A percentile compares a stretch with the other conserved stretches of the same genome.
Conservation (phyloP, 345 rosid genomes). For the Euphorbia peplus region DNA sequence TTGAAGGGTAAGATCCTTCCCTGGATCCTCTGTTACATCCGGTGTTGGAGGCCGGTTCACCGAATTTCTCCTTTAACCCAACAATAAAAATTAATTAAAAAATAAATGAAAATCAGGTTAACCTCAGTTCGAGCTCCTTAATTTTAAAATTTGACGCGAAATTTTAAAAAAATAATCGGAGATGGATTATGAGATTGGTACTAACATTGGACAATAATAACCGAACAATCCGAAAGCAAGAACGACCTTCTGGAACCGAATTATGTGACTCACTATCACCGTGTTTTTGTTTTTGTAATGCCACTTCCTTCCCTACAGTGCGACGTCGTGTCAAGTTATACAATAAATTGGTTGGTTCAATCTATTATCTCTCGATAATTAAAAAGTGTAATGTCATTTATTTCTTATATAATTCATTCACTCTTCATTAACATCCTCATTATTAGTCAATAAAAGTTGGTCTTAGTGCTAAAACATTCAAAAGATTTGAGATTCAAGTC, state of each 20-base stretch:
- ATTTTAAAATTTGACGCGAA: neutral
- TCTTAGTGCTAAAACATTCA: too few species aligned
- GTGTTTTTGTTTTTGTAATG: neutral
- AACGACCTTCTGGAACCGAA: neutral
- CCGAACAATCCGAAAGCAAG: neutral
- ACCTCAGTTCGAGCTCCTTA: neutral
- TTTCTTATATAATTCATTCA: too few species aligned
- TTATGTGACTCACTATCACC: too few species aligned
- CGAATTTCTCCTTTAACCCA: constrained; percentile 59
- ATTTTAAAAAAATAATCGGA: constrained; percentile 2
- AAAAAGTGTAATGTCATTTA: too few species aligned
- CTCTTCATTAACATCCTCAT: too few species aligned
- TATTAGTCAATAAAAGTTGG: too few species aligned
- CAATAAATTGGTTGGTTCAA: too few species aligned
- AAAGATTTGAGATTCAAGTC: too few species aligned
- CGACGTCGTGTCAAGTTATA: neutral
- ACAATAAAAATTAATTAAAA: too few species aligned
- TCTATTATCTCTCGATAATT: too few species aligned
- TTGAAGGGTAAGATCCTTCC: constrained; percentile 50
- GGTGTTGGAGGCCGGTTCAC: constrained; percentile 68
- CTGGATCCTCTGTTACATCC: constrained; percentile 38
- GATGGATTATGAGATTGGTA: neutral
- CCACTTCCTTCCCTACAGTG: neutral
- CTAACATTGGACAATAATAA: neutral
- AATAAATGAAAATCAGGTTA: neutral